These are phyloP conservation scores for Dryas alaskensis DNA, from an alignment of 306 rosid genomes.

Conservation along the genomic window DNA sequence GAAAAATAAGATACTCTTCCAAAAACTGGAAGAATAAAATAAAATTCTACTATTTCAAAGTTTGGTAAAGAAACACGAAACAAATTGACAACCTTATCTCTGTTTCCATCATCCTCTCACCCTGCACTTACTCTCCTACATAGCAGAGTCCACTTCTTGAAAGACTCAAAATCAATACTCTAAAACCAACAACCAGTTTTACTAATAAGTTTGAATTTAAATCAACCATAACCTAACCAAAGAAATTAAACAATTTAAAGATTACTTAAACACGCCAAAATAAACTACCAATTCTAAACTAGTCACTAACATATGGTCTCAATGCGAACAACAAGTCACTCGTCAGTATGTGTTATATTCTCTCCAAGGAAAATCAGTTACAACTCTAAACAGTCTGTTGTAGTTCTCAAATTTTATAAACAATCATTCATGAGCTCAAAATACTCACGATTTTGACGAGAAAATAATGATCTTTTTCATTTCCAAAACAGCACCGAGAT, in stretches of 20 bases:
- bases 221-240: neutral
- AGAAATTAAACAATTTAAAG: neutral
- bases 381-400: neutral
- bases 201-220: neutral
- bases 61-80: neutral
- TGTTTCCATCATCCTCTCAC: neutral
- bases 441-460: neutral
- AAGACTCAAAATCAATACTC: neutral
- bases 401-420: neutral
- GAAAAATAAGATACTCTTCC: neutral
- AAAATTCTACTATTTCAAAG: slow-evolving; percentile 1
- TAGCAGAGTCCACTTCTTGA: neutral
- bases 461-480: neutral
- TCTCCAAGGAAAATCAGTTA: neutral
- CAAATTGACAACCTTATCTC: neutral
- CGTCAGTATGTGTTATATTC: neutral
- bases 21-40: too few relatives aligned
- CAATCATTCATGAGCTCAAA: neutral
- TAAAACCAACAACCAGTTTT: neutral
- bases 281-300: neutral
- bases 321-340: neutral
- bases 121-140: neutral
- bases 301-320: neutral
- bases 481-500: neutral
- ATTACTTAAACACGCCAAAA: neutral